phyloP scores from a whole-genome alignment of 2,329 filamentous ascomycete genomes.

The Penicillium sp. region DNA sequence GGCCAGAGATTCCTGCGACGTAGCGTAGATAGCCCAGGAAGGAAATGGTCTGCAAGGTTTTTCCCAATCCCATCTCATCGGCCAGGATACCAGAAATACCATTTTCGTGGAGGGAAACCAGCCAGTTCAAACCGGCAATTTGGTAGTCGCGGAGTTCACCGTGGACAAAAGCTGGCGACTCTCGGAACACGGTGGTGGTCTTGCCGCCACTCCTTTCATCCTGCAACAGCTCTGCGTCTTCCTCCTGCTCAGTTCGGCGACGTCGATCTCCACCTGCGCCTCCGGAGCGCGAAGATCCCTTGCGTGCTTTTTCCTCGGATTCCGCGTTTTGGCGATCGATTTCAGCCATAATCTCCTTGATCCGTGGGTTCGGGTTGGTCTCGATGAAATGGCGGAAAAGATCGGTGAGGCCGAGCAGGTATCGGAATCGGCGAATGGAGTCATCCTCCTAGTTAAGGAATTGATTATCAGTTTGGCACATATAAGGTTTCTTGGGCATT shows the following conservation, averaged over 20 bases:
- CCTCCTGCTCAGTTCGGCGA: slow-evolving; percentile 92
- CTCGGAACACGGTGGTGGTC: slow-evolving; percentile 86
- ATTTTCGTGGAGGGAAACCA: slow-evolving; percentile 96
- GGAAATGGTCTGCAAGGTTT: slow-evolving; percentile 95
- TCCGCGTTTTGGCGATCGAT: slow-evolving; percentile 90
- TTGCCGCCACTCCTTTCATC: slow-evolving; percentile 87
- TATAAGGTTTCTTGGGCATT: background rate
- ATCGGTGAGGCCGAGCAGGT: slow-evolving; percentile 90
- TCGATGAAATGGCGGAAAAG: slow-evolving; percentile 99
- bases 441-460: slow-evolving; percentile 72
- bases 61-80: slow-evolving; percentile 98
- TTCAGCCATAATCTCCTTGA: slow-evolving; percentile 88
- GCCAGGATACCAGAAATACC: slow-evolving; percentile 97
- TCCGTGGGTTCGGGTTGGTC: slow-evolving; percentile 90
- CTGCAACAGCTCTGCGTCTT: slow-evolving; percentile 82
- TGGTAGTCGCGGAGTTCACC: slow-evolving; percentile 96
- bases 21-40: slow-evolving; percentile 94
- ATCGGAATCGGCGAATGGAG: slow-evolving; percentile 88
- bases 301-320: slow-evolving; percentile 67
- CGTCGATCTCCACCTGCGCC: slow-evolving; percentile 76
- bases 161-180: slow-evolving; percentile 86
- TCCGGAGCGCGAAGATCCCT: slow-evolving; percentile 74
- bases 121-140: slow-evolving; percentile 91
- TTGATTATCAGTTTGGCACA: slow-evolving; percentile 13
- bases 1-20: slow-evolving; percentile 82